Evolutionary conservation across 2,329 filamentous ascomycete genomes (phyloP).

Genomic region (Escovopsis sp.): DNA sequence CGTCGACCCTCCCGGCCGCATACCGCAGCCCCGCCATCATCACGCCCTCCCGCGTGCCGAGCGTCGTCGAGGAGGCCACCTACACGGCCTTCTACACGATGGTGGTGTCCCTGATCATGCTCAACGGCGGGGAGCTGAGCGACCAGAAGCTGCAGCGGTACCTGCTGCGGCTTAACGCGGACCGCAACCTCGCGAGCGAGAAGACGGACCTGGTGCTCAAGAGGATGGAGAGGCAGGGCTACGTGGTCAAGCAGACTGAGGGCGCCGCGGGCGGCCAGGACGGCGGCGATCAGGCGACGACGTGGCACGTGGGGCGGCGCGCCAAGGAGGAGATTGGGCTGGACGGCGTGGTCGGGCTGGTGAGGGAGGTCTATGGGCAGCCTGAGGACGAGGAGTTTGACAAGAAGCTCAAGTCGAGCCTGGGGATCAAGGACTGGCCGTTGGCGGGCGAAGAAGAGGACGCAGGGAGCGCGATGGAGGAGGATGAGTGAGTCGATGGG

Average conservation of each 20-base stretch:
- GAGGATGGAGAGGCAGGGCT: constrained; percentile 67
- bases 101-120: constrained; percentile 60
- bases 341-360: constrained; percentile 58
- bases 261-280: constrained; percentile 33
- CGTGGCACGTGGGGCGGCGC: constrained; percentile 73
- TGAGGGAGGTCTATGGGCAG: constrained; percentile 44
- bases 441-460: constrained; percentile 12
- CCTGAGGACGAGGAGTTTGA: constrained; percentile 39
- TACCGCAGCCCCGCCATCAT: constrained; percentile 57
- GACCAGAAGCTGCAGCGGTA: constrained; percentile 69
- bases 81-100: constrained; percentile 74
- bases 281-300: constrained; percentile 56
- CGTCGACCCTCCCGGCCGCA: constrained; percentile 51
- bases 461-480: constrained; percentile 6
- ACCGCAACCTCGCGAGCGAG: constrained; percentile 58
- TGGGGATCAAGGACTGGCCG: constrained; percentile 33
- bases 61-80: constrained; percentile 53
- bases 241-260: constrained; percentile 63
- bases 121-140: constrained; percentile 58
- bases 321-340: constrained; percentile 74
- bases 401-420: constrained; percentile 43
- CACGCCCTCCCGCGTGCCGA: constrained; percentile 51
- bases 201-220: constrained; percentile 63
- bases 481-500: constrained; percentile 2
- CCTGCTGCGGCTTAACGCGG: constrained; percentile 59